These are phyloP conservation scores for Cicer judaicum DNA, from an alignment of 306 rosid species.

Conservation along the genomic window DNA sequence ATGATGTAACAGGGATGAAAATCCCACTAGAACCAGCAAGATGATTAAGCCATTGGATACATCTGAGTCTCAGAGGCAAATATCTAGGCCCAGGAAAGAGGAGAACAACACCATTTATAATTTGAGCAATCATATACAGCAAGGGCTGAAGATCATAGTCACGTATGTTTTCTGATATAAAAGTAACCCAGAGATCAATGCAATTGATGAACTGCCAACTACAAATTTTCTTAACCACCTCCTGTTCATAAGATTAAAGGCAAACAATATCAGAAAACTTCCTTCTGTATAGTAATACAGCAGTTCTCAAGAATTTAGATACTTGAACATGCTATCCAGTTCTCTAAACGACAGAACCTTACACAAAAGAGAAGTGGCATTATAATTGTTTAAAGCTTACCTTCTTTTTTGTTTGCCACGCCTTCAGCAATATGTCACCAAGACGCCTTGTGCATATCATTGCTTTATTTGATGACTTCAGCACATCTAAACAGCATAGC, in stretches of 20 bases:
- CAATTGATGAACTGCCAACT: constrained; percentile 81
- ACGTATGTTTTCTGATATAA: constrained; percentile 58
- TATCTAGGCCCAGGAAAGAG: constrained; percentile 94
- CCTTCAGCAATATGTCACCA: constrained; percentile 74
- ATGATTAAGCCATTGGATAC: constrained; percentile 85
- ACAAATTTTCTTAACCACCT: constrained; percentile 76
- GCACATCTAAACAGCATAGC: constrained; percentile 78
- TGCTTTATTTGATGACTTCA: constrained; percentile 72
- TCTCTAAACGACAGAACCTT: constrained; percentile 25
- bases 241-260: constrained; percentile 59
- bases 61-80: constrained; percentile 84
- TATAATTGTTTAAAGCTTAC: constrained; percentile 48
- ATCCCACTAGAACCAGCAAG: constrained; percentile 78
- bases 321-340: background rate
- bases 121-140: constrained; percentile 67
- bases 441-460: constrained; percentile 60
- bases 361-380: constrained; percentile 32
- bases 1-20: constrained; percentile 84
- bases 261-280: constrained; percentile 42
- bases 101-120: constrained; percentile 77
- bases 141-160: constrained; percentile 78
- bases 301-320: constrained; percentile 9
- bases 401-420: constrained; percentile 67
- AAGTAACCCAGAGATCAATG: constrained; percentile 83
- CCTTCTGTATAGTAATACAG: constrained; percentile 28